Percentiles rank a stretch among this genome's conserved stretches.
These are phyloP conservation scores for Monilinia laxa DNA, from an alignment of 2,329 filamentous ascomycete species.

Conservation along the genomic window DNA sequence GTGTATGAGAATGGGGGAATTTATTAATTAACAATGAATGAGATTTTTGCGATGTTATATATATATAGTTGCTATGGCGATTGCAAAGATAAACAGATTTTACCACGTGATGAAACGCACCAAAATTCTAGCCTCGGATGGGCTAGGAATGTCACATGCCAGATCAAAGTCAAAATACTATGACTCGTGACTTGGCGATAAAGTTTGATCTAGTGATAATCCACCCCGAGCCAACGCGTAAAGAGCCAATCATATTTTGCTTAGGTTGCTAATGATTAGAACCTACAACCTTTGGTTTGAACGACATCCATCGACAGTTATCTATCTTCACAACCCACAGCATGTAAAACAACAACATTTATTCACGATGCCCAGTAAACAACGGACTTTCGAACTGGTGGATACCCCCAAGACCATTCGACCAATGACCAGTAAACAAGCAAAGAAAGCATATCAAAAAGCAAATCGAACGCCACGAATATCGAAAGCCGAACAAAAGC, in stretches of 20 bases:
- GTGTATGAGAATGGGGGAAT: no score
- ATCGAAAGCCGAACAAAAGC: conserved; percentile 42
- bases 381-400: conserved; percentile 45
- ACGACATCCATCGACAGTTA: neutral
- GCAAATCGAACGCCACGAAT: conserved; percentile 45
- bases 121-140: no score
- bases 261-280: neutral
- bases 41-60: no score
- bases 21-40: no score
- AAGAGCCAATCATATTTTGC: neutral
- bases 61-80: no score
- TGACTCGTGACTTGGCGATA: conserved; percentile 1
- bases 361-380: conserved; percentile 6
- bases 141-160: no score
- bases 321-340: no score
- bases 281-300: neutral
- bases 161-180: no score
- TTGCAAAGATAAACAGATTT: no score
- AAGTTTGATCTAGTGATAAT: neutral
- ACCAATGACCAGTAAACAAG: conserved; percentile 52
- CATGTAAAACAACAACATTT: neutral
- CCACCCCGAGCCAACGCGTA: neutral
- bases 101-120: no score
- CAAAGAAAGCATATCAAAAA: conserved; percentile 48
- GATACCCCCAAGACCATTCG: conserved; percentile 36